A percentile compares a stretch with the other conserved stretches of the same genome.
phyloP scores from a whole-genome alignment of 2,329 filamentous ascomycete genomes.

The Colletotrichum viniferum region DNA sequence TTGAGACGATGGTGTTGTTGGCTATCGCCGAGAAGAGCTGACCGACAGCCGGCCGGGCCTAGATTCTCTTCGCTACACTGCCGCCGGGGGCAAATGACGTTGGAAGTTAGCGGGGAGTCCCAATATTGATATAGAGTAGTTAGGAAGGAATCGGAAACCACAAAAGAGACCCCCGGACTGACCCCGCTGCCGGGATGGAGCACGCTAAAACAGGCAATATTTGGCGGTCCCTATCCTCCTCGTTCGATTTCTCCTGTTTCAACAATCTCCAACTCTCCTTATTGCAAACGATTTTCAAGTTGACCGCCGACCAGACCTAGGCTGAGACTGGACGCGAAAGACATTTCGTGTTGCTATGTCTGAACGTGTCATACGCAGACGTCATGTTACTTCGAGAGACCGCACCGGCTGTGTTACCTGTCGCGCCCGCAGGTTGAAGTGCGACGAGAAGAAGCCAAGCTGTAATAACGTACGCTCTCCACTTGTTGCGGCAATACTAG shows the following conservation, averaged over 20 bases:
- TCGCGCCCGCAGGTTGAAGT: conserved; percentile 46
- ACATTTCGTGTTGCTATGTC: background rate
- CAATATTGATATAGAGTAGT: no score
- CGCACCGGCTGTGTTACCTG: conserved; percentile 27
- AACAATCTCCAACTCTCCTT: background rate
- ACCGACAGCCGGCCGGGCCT: background rate
- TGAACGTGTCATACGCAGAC: background rate
- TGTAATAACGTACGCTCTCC: conserved; percentile 28
- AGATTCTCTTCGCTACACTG: background rate
- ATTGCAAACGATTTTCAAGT: background rate
- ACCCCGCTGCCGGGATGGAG: background rate
- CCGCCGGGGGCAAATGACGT: background rate
- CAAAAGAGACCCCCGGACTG: background rate
- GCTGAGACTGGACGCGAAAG: background rate
- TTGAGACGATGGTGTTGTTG: background rate
- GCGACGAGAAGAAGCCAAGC: conserved; percentile 44
- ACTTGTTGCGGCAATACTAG: background rate
- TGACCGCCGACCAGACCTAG: background rate
- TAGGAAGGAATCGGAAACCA: no score
- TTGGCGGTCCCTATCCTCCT: background rate
- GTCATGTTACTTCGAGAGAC: background rate
- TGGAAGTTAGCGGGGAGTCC: background rate
- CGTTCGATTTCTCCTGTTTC: background rate
- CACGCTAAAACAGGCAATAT: background rate
- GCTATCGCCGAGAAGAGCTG: background rate